A percentile compares a stretch with the other conserved stretches of the same genome.
Conservation (phyloP, 306 rosid genomes). For the Fagus crenata region DNA sequence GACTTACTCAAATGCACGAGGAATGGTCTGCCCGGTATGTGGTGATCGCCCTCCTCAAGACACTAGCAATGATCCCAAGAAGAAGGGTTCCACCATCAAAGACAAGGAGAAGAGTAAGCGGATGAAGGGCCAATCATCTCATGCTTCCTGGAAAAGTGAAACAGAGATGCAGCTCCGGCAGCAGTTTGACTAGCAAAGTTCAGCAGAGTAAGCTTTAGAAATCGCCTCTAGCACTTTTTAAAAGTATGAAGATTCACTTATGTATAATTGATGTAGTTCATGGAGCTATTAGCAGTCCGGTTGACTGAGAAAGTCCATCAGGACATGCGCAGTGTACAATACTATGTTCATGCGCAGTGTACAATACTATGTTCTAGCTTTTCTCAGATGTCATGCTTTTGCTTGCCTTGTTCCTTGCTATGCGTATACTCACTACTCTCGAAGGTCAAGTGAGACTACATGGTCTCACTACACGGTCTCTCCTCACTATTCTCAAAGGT, state of each 20-base stretch:
- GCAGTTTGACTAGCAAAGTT: slow-evolving; percentile 65
- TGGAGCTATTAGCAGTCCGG: background rate
- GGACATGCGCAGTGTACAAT: too few species aligned
- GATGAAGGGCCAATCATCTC: slow-evolving; percentile 94
- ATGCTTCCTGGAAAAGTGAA: slow-evolving; percentile 94
- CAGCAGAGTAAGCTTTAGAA: slow-evolving; percentile 10
- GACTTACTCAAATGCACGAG: slow-evolving; percentile 71
- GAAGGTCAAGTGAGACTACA: background rate
- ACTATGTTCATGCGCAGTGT: background rate
- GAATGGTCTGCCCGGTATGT: slow-evolving; percentile 91
- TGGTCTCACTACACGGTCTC: too few species aligned
- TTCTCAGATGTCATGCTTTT: slow-evolving; percentile 1
- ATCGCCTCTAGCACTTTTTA: slow-evolving; percentile 17
- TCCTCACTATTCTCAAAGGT: too few species aligned
- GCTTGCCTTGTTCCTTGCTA: background rate
- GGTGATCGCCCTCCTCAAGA: slow-evolving; percentile 79
- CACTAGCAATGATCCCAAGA: slow-evolving; percentile 51
- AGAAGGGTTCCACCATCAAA: slow-evolving; percentile 83
- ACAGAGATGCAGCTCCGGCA: slow-evolving; percentile 95
- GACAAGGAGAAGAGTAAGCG: slow-evolving; percentile 94
- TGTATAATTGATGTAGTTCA: background rate
- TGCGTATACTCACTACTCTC: background rate
- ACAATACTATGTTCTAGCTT: background rate
- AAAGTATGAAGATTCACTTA: slow-evolving; percentile 18
- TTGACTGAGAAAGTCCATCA: background rate